phyloP scores from a whole-genome alignment of 2,329 filamentous ascomycete genomes.

The Diatrype stigma region DNA sequence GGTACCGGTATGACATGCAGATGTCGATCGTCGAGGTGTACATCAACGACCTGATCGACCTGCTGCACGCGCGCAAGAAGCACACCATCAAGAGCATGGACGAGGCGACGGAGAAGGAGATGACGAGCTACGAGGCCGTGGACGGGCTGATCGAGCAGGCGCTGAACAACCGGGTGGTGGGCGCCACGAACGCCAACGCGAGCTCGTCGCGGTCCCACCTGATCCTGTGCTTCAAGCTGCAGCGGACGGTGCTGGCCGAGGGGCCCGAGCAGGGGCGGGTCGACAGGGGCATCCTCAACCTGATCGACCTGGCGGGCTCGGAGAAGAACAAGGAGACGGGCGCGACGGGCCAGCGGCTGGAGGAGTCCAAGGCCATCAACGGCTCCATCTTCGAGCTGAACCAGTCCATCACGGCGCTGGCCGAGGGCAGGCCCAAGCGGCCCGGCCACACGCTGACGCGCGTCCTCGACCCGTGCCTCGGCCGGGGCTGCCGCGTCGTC shows the following conservation, averaged over 20 bases:
- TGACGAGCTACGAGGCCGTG: constrained; percentile 54
- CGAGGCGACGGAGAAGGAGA: constrained; percentile 7
- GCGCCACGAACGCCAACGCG: constrained; percentile 89
- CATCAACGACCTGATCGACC: constrained; percentile 89
- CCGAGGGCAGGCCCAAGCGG: constrained; percentile 2
- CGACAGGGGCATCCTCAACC: constrained; percentile 85
- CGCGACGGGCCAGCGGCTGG: constrained; percentile 8
- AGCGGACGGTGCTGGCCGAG: constrained; percentile 54
- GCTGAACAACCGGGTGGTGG: constrained; percentile 79
- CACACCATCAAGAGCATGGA: constrained; percentile 53
- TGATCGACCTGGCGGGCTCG: constrained; percentile 90
- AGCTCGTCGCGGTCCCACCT: constrained; percentile 89
- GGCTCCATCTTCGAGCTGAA: constrained; percentile 13
- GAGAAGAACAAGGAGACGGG: constrained; percentile 42
- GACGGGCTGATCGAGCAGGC: constrained; percentile 74
- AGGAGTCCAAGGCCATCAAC: constrained; percentile 21
- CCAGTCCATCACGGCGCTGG: constrained; percentile 12
- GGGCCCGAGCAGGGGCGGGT: constrained; percentile 67
- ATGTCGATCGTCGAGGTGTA: constrained; percentile 96
- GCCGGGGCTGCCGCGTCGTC: constrained; percentile 19
- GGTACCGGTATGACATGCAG: constrained; percentile 84
- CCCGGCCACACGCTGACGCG: constrained; percentile 17
- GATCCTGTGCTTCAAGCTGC: constrained; percentile 82
- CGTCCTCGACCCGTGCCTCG: constrained; percentile 18
- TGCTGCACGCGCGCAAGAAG: constrained; percentile 63